phyloP scores from a whole-genome alignment of 2,329 filamentous ascomycete species.

The Monosporascus cannonballus region DNA sequence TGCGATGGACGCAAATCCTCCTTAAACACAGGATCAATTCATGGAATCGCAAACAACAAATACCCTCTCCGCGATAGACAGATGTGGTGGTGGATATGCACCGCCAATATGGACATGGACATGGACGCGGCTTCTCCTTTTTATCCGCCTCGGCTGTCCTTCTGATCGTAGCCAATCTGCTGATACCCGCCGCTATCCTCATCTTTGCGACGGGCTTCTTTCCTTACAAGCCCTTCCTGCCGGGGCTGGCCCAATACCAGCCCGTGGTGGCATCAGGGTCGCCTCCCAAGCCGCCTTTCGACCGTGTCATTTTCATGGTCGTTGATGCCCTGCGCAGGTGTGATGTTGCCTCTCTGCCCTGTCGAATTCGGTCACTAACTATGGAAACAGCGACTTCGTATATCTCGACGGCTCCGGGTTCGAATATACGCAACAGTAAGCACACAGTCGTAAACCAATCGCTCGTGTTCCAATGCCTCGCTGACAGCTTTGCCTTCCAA shows the following conservation, averaged over 20 bases:
- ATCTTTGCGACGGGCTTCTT: constrained; percentile 91
- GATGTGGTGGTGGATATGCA: constrained; percentile 2
- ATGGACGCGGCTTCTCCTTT: constrained; percentile 20
- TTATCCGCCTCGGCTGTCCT: constrained; percentile 29
- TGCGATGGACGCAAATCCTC: not conserved
- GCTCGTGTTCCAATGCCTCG: too few species aligned
- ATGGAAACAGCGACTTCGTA: constrained; percentile 73
- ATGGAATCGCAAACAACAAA: not conserved
- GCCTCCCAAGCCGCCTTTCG: constrained; percentile 65
- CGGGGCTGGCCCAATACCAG: constrained; percentile 70
- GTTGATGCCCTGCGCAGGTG: constrained; percentile 90
- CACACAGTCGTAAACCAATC: not conserved
- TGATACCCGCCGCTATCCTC: constrained; percentile 69
- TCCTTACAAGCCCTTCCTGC: constrained; percentile 90
- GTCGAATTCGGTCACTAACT: constrained; percentile 3
- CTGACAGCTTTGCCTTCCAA: not conserved
- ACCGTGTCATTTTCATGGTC: constrained; percentile 94
- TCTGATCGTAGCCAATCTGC: constrained; percentile 64
- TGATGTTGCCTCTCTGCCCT: constrained; percentile 1
- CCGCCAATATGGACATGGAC: not conserved
- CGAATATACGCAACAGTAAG: constrained; percentile 71
- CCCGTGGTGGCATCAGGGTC: constrained; percentile 45
- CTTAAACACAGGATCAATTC: not conserved
- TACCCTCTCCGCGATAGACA: not conserved
- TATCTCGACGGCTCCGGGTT: constrained; percentile 78